Conservation (phyloP, 805 yeast genomes). For the Kurtzmaniella fragi region DNA sequence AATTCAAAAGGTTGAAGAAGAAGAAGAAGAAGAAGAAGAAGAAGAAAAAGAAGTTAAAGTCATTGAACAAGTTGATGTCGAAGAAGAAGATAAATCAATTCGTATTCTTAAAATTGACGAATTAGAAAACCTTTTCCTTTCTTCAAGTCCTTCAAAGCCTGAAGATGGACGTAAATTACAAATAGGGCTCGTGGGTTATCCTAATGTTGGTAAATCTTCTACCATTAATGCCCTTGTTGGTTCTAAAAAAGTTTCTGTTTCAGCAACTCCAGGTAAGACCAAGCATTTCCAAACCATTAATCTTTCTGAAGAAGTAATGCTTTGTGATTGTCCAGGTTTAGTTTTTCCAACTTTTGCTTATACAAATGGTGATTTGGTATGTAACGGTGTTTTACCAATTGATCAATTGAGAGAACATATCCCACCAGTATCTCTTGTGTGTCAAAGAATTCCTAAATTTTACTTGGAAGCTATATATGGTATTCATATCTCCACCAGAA, state of each 20-base stretch:
- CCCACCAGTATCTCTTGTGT: conserved; percentile 81
- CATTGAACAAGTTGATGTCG: conserved; percentile 16
- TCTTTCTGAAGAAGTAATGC: conserved; percentile 72
- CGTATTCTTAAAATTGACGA: conserved; percentile 78
- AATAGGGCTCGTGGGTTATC: conserved; percentile 96
- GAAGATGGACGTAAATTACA: conserved; percentile 61
- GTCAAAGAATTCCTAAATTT: conserved; percentile 83
- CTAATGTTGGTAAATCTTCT: conserved; percentile 93
- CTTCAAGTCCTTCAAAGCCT: conserved; percentile 72
- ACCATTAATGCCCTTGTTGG: conserved; percentile 96
- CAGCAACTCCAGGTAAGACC: conserved; percentile 98
- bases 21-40: conserved; percentile 8
- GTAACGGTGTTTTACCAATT: conserved; percentile 98
- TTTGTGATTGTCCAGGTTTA: conserved; percentile 98
- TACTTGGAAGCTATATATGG: conserved; percentile 91
- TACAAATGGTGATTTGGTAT: conserved; percentile 92
- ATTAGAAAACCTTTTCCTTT: conserved; percentile 72
- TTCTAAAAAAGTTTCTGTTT: conserved; percentile 95
- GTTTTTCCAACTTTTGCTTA: conserved; percentile 98
- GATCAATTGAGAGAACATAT: conserved; percentile 92
- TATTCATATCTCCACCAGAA: conserved; percentile 74
- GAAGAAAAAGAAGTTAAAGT: conserved; percentile 11
- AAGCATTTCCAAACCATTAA: conserved; percentile 97
- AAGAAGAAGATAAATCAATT: conserved; percentile 29
- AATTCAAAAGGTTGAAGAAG: conserved; percentile 3